Evolutionary conservation across 306 rosid genomes (phyloP).

Genomic region (Pyrus bretschneideri): DNA sequence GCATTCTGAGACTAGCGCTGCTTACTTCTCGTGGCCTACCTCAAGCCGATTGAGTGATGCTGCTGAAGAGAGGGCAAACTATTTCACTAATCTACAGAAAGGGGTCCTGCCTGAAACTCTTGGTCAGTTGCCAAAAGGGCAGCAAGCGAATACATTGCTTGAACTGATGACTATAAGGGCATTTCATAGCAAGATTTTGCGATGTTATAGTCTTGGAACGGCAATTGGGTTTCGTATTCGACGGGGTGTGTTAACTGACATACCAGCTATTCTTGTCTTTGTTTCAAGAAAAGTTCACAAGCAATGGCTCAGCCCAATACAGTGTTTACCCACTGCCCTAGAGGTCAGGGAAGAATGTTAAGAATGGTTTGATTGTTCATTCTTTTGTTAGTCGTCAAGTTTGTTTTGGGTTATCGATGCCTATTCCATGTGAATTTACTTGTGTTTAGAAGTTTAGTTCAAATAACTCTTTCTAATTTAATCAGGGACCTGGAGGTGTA

Average conservation of each 20-base stretch:
- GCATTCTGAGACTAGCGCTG: constrained; percentile 87
- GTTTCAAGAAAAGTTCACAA: constrained; percentile 98
- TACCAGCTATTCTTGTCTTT: constrained; percentile 96
- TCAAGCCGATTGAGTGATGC: constrained; percentile 76
- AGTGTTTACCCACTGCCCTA: constrained; percentile 90
- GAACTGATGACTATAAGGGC: constrained; percentile 98
- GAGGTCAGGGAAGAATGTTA: constrained; percentile 49
- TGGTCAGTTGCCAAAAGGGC: constrained; percentile 84
- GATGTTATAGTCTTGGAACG: constrained; percentile 97
- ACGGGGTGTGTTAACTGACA: constrained; percentile 76
- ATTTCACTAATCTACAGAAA: constrained; percentile 85
- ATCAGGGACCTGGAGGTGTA: constrained; percentile 98
- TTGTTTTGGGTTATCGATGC: background rate
- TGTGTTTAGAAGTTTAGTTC: background rate
- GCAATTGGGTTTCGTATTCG: constrained; percentile 96
- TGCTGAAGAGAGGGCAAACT: constrained; percentile 93
- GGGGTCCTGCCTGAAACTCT: constrained; percentile 87
- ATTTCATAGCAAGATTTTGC: constrained; percentile 97
- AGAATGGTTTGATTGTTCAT: constrained; percentile 8
- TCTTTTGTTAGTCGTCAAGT: background rate
- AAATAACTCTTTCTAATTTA: background rate
- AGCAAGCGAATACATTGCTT: constrained; percentile 90
- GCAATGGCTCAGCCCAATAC: constrained; percentile 98
- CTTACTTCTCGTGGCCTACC: constrained; percentile 97
- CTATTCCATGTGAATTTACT: background rate